Conservation (phyloP, 345 rosid species). For the Trapa incisa region DNA sequence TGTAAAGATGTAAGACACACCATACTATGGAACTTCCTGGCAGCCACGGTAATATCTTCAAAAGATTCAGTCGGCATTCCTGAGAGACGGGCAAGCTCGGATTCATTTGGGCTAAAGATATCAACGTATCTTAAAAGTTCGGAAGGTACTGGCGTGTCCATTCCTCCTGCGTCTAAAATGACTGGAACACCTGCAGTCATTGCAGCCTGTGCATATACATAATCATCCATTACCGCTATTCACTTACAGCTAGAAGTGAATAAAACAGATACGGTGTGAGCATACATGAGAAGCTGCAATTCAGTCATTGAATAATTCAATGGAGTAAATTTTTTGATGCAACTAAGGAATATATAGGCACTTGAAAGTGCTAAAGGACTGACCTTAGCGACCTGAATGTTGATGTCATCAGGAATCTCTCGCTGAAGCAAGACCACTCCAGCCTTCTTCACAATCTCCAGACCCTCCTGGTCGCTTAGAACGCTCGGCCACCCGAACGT, state of each 20-base stretch:
- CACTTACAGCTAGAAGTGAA: neutral
- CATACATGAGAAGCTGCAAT: neutral
- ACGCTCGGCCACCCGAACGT: slow-evolving; percentile 66
- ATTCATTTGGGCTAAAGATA: slow-evolving; percentile 86
- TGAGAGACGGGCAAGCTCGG: slow-evolving; percentile 69
- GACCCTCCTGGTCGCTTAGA: slow-evolving; percentile 32
- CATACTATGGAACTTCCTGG: slow-evolving; percentile 45
- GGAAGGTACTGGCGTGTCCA: slow-evolving; percentile 68
- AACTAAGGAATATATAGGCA: neutral
- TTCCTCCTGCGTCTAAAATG: slow-evolving; percentile 91
- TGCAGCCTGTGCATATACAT: slow-evolving; percentile 41
- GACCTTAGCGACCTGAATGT: slow-evolving; percentile 85
- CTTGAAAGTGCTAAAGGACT: neutral
- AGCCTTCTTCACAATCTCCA: slow-evolving; percentile 63
- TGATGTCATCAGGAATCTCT: slow-evolving; percentile 86
- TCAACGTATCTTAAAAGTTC: slow-evolving; percentile 56
- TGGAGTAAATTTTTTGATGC: neutral
- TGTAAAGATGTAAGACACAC: slow-evolving; percentile 24
- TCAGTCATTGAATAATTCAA: neutral
- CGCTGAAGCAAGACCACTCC: slow-evolving; percentile 83
- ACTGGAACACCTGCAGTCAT: slow-evolving; percentile 69
- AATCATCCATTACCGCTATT: neutral
- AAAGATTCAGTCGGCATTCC: slow-evolving; percentile 67
- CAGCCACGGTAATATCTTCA: slow-evolving; percentile 63
- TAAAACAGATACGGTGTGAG: neutral